Evolutionary conservation across 805 yeast species (phyloP).

Genomic region (Yamadazyma nakazawae): DNA sequence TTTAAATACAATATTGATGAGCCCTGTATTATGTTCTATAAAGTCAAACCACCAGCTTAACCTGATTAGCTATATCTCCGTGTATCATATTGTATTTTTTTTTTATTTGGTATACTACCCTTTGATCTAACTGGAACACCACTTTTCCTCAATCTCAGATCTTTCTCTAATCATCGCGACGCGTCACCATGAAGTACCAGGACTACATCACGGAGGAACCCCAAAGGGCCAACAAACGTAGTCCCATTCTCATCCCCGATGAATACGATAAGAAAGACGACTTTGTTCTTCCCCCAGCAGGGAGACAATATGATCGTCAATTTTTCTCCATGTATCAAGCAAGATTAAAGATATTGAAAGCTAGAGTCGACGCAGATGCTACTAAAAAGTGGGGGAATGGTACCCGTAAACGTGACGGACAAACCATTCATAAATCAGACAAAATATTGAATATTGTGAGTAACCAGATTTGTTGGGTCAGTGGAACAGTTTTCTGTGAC

Average conservation of each 20-base stretch:
- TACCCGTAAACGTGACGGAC: constrained; percentile 29
- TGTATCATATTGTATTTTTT: no score
- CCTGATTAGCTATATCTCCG: no score
- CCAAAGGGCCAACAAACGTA: not conserved
- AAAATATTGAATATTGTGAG: constrained; percentile 58
- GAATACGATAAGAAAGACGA: constrained; percentile 14
- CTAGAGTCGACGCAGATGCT: constrained; percentile 33
- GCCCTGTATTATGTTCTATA: no score
- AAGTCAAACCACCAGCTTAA: no score
- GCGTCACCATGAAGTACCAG: constrained; percentile 8
- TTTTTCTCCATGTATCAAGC: constrained; percentile 44
- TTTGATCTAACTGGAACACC: not conserved
- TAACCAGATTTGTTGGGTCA: constrained; percentile 70
- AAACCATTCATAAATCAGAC: constrained; percentile 29
- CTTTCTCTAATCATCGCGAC: not conserved
- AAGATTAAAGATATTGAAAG: constrained; percentile 29
- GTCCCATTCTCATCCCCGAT: not conserved
- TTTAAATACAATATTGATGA: no score
- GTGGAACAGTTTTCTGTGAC: constrained; percentile 84
- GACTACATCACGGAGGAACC: constrained; percentile 9
- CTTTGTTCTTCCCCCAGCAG: constrained; percentile 18
- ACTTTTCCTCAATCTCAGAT: not conserved
- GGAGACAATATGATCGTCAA: constrained; percentile 36
- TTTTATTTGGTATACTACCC: no score
- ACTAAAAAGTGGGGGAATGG: constrained; percentile 54